These are phyloP conservation scores for Tolypocladium tropicale DNA, from an alignment of 2,329 filamentous ascomycete genomes.

Conservation along the genomic window DNA sequence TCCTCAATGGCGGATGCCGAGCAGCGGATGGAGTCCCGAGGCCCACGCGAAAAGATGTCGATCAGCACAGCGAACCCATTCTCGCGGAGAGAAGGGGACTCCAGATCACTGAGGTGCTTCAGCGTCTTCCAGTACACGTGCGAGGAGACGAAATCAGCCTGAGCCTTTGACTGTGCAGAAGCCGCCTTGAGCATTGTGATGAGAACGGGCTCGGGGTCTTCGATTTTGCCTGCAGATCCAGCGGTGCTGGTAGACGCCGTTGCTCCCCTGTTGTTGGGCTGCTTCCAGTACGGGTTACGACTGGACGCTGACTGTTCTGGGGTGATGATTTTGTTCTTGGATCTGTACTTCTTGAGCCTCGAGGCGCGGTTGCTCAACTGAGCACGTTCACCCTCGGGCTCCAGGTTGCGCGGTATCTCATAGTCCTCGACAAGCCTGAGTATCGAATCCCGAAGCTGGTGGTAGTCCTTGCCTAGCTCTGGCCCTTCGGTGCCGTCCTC, in stretches of 20 bases:
- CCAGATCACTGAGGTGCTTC: constrained; percentile 57
- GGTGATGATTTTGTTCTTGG: constrained; percentile 48
- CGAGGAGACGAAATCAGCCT: constrained; percentile 73
- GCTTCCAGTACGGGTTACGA: constrained; percentile 46
- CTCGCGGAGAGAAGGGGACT: constrained; percentile 49
- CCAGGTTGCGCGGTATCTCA: constrained; percentile 61
- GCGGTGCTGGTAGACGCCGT: constrained; percentile 3
- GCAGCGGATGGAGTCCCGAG: constrained; percentile 57
- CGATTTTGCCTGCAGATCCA: constrained; percentile 13
- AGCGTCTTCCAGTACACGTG: constrained; percentile 80
- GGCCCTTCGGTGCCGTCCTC: constrained; percentile 50
- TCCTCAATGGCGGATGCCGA: constrained; percentile 66
- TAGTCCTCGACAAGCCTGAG: constrained; percentile 73
- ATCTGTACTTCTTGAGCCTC: constrained; percentile 47
- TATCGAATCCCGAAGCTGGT: constrained; percentile 71
- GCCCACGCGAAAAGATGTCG: constrained; percentile 63
- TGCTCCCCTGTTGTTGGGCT: constrained; percentile 6
- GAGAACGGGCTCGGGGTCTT: constrained; percentile 43
- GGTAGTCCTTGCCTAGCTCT: constrained; percentile 69
- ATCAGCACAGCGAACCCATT: constrained; percentile 63
- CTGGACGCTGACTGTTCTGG: constrained; percentile 41
- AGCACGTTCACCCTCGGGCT: constrained; percentile 47
- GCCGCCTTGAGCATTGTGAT: constrained; percentile 68
- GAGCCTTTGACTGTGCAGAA: constrained; percentile 64
- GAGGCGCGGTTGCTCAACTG: constrained; percentile 64